Base-by-base conservation (phyloP, 495 filamentous ascomycete genomes). In the Xylaria palmicola region DNA sequence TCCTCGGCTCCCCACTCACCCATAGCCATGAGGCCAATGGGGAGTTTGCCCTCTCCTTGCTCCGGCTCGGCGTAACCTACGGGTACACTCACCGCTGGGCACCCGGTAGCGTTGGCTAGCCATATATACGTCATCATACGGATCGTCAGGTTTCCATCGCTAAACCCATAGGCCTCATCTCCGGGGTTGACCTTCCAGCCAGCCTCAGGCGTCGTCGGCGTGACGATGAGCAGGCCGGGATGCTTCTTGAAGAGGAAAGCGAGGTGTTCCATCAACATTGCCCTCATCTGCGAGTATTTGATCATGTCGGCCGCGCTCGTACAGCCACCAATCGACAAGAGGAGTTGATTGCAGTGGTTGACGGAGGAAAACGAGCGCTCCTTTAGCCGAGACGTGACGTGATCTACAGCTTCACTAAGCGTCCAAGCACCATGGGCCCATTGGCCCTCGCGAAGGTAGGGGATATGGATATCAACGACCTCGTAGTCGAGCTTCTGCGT, bases 1-100 rank as follows among this genome's bases (percentile, higher is more conserved):
- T 95, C 92, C 72, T 97, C 93, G 12, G 72, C 77, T 0, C 92
- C 92, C 93, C 93, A 97, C 74, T 96, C 90, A 0, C 82, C 86
- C 85, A 93, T 90, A 2, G 86, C 93, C 90, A 93, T 93, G 56
- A 97, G 58, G n/a, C 91, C 91, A 24, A 97, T 79, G 0, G 93
- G 92, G 32, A 83, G 34, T 44, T 69, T 71, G 1, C 78, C 79
- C 62, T 72, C 67, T 7, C 76, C 78, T 43, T 73, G 67, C 49
- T 79, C 62, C 48, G 84, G 79, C 17, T 81, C 74, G 9, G 75
- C 82, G 75, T 90, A 94, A 0, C 91, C 93, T 1, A 87, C 88
- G 0, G 93, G 93, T 44, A 86, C 82, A 44, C 67, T 87, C n/a
- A 96, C 85, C 8, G 89, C 84, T 0, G 93, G 93, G 62, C 86